Base-by-base conservation (phyloP, 106 monocot genomes). In the Dendrobium nobile region DNA sequence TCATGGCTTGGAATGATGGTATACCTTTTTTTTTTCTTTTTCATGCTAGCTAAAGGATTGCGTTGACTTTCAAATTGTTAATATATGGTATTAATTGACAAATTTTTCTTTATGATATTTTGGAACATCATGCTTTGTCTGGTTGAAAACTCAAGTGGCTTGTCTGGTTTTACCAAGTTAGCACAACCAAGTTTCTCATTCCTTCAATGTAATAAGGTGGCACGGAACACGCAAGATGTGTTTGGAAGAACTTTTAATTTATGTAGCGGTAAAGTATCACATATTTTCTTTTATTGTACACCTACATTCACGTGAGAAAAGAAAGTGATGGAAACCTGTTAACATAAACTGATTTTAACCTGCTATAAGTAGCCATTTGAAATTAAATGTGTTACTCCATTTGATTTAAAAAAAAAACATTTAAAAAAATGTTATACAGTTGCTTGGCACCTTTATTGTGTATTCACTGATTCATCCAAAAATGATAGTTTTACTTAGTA, bases 1-100 rank as follows among this genome's bases (percentile, higher is more conserved):
- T 94, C 97, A 44, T 98, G 97, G 97, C 82, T 98, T 68, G 97
- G 97, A 72, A 98, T 95, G 97, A 98, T 94, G 97, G 97, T 98
- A 94, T 72, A 83, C 37, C 81, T 82, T 22, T 80, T 47, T 41
- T 45, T 11, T 47, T 44, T 76, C 76, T 51, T 11, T 47, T 24
- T 76, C 76, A 27, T 48, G 33, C 9, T 26, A 26, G 68, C n/a
- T 74, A 44, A 15, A 40, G 27, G 9, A 13, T 28, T 44, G 19
- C 44, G 43, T 74, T 74, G 70, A 37, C 4, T 33, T 70, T 70
- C 24, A 37, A 70, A 37, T 33, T 70, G 28, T 33, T 70, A 15
- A 37, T 4, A 33, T 70, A 4, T 37, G 37, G 37, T 15, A 37
- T 70, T 70, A 61, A 13, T 31, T 70, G 15, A 22, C 24, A 70